Evolutionary conservation across 176 grass and related monocot species (phyloP), one percentile per base, ranked within the genome.

Genomic region (Triticum dicoccoides): DNA sequence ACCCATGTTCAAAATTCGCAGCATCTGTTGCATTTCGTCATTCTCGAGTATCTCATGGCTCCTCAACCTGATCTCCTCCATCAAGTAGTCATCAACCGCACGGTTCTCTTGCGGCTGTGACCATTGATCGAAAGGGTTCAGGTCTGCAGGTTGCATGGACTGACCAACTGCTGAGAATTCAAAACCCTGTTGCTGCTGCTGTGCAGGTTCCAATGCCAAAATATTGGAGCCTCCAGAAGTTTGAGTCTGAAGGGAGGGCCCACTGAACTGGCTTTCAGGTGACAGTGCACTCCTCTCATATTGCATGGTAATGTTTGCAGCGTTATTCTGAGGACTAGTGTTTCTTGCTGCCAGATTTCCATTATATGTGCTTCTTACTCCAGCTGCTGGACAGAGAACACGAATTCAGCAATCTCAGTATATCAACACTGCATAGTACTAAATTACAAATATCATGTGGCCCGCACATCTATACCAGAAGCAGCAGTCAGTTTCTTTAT

Each of bases 21-120:
- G 83, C 84, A 99, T 93, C 12, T 99, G 90, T 54, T 99, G 97
- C 97, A 99, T 99, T 23, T 99, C 97, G 23, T 97, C 97, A 25
- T 99, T 97, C 80, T 99, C 97, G 10, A 99, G 77, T 82, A 99
- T 96, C 79, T 99, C 89, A 59, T 99, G 92, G 74, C 97, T 99
- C 73, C 90, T 89, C 92, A 91, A 87, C 47, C 97, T 91, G 54
- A 99, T 99, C 86, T 97, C 96, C 87, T 99, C 97, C 85, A 93
- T 96, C 87, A 97, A 78, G 87, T 90, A 99, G 78, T 99, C 93
- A 65, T 95, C 94, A 49, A 93, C 89, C 37, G 82, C 72, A n/a
- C 84, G 86, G 73, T 86, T 85, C 56, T 91, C 86, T 45, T 81
- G 89, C 7, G 82, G 77, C 11, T 73, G 71, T 0, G 88, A 24